Conservation (phyloP, 331 rosid genomes). For the Pyracantha coccinea region DNA sequence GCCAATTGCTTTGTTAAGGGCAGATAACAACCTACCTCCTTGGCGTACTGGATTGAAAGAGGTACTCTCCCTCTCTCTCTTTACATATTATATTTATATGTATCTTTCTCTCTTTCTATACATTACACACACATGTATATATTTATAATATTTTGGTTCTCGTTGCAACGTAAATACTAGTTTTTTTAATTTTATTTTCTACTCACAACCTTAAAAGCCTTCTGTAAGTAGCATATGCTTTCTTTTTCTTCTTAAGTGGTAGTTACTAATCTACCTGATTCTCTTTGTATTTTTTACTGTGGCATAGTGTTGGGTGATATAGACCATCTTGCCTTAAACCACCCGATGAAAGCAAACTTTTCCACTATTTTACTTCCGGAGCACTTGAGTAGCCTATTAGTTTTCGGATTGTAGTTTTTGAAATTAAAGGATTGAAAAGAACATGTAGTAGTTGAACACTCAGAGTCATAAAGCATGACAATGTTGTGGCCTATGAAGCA, state of each 20-base stretch:
- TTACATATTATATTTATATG: neutral
- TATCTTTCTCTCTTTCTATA: too few relatives aligned
- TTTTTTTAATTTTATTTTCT: neutral
- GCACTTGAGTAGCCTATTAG: neutral
- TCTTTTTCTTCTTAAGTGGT: neutral
- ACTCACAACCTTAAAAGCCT: neutral
- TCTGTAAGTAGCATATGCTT: neutral
- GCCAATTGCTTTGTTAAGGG: constrained; percentile 85
- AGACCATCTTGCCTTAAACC: neutral
- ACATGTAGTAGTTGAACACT: neutral
- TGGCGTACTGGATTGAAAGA: constrained; percentile 90
- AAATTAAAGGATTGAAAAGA: neutral
- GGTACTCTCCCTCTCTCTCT: constrained; percentile 30
- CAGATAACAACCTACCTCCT: constrained; percentile 94
- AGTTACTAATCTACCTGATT: neutral
- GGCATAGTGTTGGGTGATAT: neutral
- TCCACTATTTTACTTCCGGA: neutral
- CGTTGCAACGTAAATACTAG: neutral
- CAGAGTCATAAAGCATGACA: neutral
- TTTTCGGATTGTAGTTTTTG: neutral
- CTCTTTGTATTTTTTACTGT: neutral
- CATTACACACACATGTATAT: too few relatives aligned
- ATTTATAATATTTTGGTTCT: neutral
- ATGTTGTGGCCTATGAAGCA: neutral
- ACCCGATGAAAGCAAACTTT: neutral